Evolutionary conservation across 495 filamentous ascomycete genomes (phyloP).

Genomic region (Thozetella sp.): DNA sequence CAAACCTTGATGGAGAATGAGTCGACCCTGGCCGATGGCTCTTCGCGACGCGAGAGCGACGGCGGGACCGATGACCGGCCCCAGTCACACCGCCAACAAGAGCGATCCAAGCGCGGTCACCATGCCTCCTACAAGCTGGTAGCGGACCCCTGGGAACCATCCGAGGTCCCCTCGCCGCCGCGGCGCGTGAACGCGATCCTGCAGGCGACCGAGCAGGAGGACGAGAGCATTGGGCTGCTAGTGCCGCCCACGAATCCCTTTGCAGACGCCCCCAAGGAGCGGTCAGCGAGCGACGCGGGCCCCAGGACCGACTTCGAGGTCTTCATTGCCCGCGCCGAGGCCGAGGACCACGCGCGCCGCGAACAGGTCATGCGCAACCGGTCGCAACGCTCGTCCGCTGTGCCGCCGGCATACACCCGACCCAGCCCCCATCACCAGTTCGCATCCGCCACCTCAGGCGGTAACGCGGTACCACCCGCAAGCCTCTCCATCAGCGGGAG

Average conservation of each 20-base stretch:
- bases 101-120: background rate
- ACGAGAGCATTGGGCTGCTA: background rate
- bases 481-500: background rate
- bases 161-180: background rate
- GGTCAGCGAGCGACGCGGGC: background rate
- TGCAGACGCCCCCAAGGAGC: background rate
- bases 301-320: conserved; percentile 21
- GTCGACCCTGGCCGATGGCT: background rate
- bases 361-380: conserved; percentile 11
- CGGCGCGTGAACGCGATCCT: background rate
- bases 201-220: background rate
- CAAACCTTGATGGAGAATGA: conserved; percentile 9
- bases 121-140: conserved; percentile 4
- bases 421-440: conserved; percentile 23
- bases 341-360: conserved; percentile 18
- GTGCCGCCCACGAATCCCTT: background rate
- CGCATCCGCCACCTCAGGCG: background rate
- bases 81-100: background rate
- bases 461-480: background rate
- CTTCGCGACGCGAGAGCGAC: background rate
- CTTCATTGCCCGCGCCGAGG: conserved; percentile 27
- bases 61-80: background rate
- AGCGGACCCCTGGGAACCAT: conserved; percentile 5
- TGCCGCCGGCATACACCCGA: conserved; percentile 3
- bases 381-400: conserved; percentile 8